Base-by-base conservation (phyloP, 177 flowering plant genomes). In the Vitis hybrid region DNA sequence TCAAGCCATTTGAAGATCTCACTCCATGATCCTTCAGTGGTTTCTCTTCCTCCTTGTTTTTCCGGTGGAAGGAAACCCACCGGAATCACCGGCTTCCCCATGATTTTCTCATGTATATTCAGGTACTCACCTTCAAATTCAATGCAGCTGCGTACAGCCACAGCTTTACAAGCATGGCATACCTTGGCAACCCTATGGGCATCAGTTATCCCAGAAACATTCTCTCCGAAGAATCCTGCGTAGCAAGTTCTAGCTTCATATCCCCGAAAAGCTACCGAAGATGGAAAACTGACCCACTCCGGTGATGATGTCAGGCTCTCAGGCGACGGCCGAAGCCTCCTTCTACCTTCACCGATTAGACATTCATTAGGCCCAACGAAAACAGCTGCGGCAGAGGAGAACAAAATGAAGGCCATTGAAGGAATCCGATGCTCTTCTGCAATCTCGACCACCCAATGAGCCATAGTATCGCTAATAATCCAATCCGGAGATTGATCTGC, bases 11-110 rank as follows among this genome's bases (percentile, higher is more conserved):
- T 26, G 64, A 64, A 64, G 9, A 45, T 54, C 12, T 11, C 2
- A n/a, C 1, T n/a, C 68, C 70, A 67, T 18, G 70, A 2, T 4
- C 15, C 62, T 10, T 21, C 65, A 6, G 19, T 68, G 71, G 18
- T 49, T 19, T 48, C 57, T 15, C 13, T 19, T 51, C 39, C 52
- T 2, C 60, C 15, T 13, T 15, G 23, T 6, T 58, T 26, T 12
- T 57, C 70, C 8, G 77, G 80, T 4, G 78, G 75, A 15, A 82
- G 78, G n/a, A 80, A n/a, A 1, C 85, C 83, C 1, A 70, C 30
- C 0, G 85, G 80, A 9, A 80, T 32, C 32, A 80, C 73, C 0
- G 71, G 76, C 51, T 66, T 70, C 3, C 39, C 14, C 4, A 14
- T 26, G 1, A 74, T 7, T 6, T 66, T 65, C 50, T 57, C 23